Base-by-base conservation (phyloP, 2,329 filamentous ascomycete species). In the Colletotrichum salicis region DNA sequence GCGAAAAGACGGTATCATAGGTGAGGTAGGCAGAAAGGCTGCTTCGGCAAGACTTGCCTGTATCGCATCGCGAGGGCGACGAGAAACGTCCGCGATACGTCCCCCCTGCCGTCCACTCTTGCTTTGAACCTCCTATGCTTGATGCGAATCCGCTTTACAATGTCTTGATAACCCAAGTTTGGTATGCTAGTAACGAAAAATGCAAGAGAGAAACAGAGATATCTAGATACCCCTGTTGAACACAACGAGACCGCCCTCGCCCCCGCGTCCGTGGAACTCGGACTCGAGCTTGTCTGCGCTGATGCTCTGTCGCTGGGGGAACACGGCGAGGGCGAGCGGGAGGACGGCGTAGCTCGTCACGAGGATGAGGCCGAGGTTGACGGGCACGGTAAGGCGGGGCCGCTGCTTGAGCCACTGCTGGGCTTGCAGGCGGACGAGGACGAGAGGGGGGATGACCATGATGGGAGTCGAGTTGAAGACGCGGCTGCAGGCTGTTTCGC, bases 381-480 rank as follows among this genome's bases (percentile, higher is more conserved):
- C 85, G 0, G 95, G 94, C 68, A 93, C 85, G 12, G 94, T 93
- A 82, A 95, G 86, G 71, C 91, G 87, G 7, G 96, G 96, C 75
- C 94, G 89, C 73, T 87, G 86, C 84, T 91, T 91, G 77, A 98
- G 83, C 94, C 94, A 98, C 71, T 92, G 87, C 63, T 91, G 93
- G 82, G 91, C 89, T 87, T 99, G 95, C 77, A 99, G 85, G 76
- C 91, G 88, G 64, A 98, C 93, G 66, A 99, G 88, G 29, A 97
- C 84, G 79, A 99, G 86, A 27, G 96, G 94, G 54, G 96, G 96
- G 57, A 99, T 86, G 15, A 97, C 95, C 96, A 99, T 99, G 84
- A 99, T 96, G 12, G 96, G 96, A 13, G 94, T 97, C 72, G 94
- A 93, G 82, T 98, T 99, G 77, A 98, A 87, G 71, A 98, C 95